These are phyloP conservation scores for Apiospora hydei DNA, from an alignment of 2,329 filamentous ascomycete genomes.

Conservation along the genomic window DNA sequence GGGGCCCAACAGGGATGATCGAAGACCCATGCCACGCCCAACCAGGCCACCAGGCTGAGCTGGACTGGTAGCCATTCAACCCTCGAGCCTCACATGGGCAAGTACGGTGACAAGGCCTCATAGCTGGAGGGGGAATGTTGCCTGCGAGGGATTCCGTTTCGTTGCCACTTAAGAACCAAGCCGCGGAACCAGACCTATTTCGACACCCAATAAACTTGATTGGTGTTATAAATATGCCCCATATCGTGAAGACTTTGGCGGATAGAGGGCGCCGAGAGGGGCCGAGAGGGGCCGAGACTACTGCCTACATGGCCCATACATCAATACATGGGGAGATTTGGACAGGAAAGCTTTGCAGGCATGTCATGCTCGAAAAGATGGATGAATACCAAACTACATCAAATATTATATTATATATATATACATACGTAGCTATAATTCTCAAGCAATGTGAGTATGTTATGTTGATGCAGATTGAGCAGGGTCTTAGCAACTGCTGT, in stretches of 20 bases:
- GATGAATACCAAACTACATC: background rate
- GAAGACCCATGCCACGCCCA: background rate
- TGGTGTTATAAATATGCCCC: background rate
- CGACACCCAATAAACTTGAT: background rate
- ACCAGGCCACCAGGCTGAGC: background rate
- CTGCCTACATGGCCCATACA: background rate
- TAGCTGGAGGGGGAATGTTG: background rate
- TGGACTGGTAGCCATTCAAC: background rate
- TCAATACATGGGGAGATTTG: background rate
- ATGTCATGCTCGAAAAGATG: no score
- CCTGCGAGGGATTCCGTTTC: background rate
- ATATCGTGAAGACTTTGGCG: background rate
- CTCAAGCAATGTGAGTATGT: no score
- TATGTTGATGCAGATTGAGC: no score
- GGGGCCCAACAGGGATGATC: background rate
- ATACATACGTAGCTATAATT: no score
- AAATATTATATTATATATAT: no score
- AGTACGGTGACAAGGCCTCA: background rate
- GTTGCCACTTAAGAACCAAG: background rate
- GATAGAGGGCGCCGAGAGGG: background rate
- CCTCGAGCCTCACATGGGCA: background rate
- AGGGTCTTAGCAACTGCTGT: no score
- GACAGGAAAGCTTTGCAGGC: no score
- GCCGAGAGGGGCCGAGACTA: background rate
- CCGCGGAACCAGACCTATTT: background rate